Evolutionary conservation across 371 early-diverging fungal genomes (phyloP).

Genomic region (Zopfochytrium polystomum): DNA sequence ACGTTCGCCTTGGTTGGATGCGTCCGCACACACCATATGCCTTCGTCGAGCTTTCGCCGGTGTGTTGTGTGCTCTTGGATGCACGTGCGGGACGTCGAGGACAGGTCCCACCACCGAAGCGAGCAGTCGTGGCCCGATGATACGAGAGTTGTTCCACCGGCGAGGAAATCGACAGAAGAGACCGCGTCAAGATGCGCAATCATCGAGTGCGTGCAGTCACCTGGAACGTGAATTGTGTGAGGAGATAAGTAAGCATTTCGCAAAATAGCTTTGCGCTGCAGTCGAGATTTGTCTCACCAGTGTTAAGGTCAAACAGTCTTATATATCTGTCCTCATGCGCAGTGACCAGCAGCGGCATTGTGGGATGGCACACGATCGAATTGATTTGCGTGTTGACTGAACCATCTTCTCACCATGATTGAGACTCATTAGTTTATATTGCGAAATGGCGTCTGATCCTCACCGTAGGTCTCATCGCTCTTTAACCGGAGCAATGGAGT

Average conservation of each 20-base stretch:
- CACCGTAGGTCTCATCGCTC: slow-evolving; percentile 65
- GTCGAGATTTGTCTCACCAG: slow-evolving; percentile 45
- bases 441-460: slow-evolving; percentile 13
- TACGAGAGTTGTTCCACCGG: slow-evolving; percentile 64
- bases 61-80: slow-evolving; percentile 77
- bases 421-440: neutral
- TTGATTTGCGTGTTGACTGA: slow-evolving; percentile 74
- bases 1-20: too few relatives aligned
- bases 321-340: slow-evolving; percentile 79
- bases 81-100: slow-evolving; percentile 59
- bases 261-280: neutral
- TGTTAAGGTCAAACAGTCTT: slow-evolving; percentile 71
- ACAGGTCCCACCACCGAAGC: slow-evolving; percentile 76
- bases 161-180: slow-evolving; percentile 63
- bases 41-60: slow-evolving; percentile 73
- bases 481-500: slow-evolving; percentile 52
- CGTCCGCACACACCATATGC: slow-evolving; percentile 61
- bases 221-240: slow-evolving; percentile 31
- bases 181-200: slow-evolving; percentile 69
- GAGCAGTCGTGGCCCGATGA: slow-evolving; percentile 79
- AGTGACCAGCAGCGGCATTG: slow-evolving; percentile 65
- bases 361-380: slow-evolving; percentile 70
- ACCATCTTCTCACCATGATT: slow-evolving; percentile 51
- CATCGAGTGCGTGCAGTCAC: slow-evolving; percentile 61
- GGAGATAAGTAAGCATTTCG: neutral